Evolutionary conservation across 768 basidiomycete genomes (phyloP).

Genomic region (Hericium alpestre): DNA sequence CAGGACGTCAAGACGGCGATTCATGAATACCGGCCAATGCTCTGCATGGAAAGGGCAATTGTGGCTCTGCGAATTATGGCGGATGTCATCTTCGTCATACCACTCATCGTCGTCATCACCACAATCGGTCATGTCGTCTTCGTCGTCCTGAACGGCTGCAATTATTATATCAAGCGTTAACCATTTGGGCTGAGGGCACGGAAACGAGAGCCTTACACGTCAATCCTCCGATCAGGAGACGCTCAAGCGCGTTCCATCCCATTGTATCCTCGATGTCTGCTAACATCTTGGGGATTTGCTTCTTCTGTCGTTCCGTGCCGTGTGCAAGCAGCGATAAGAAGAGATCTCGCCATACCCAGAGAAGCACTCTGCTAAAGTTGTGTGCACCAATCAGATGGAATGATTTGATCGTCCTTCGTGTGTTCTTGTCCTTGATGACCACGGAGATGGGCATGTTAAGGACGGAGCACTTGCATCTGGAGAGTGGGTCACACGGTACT

Average conservation of each 20-base stretch:
- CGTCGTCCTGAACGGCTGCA: constrained; percentile 10
- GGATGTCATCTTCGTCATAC: constrained; percentile 19
- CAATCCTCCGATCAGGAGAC: constrained; percentile 44
- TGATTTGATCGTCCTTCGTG: constrained; percentile 34
- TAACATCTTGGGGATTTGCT: constrained; percentile 40
- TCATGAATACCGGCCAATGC: constrained; percentile 42
- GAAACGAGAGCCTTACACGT: constrained; percentile 21
- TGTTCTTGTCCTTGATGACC: constrained; percentile 29
- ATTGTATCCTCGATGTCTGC: constrained; percentile 43
- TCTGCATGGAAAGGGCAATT: constrained; percentile 27
- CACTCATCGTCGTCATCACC: constrained; percentile 19
- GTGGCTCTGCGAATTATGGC: constrained; percentile 20
- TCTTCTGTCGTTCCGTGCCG: constrained; percentile 18
- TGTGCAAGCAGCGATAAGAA: constrained; percentile 44
- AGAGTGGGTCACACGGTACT: constrained; percentile 1
- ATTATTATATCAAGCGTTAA: neutral
- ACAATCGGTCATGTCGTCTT: constrained; percentile 20
- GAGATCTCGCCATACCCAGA: constrained; percentile 67
- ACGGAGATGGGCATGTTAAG: constrained; percentile 37
- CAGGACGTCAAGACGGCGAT: constrained; percentile 29
- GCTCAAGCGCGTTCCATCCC: constrained; percentile 42
- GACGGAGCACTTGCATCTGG: constrained; percentile 47
- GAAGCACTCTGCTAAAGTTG: constrained; percentile 32
- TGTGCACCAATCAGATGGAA: constrained; percentile 40
- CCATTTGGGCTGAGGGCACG: neutral